Conservation (phyloP, 805 yeast species). For the Candida ovalis region DNA sequence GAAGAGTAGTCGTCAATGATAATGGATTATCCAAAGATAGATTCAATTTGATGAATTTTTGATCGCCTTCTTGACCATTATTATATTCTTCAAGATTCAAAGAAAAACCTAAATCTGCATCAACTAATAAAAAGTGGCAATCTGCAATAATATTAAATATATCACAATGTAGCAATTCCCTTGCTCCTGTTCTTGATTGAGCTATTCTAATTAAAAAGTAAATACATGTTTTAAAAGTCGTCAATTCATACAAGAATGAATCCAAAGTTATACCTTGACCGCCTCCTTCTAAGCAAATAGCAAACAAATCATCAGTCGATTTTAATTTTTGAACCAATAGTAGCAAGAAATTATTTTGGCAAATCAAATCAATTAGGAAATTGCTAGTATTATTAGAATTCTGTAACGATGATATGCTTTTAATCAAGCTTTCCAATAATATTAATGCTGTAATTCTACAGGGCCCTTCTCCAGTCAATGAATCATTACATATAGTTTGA, state of each 20-base stretch:
- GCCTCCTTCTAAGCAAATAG: slow-evolving; percentile 28
- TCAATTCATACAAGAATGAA: slow-evolving; percentile 63
- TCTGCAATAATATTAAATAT: slow-evolving; percentile 58
- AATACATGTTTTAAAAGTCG: slow-evolving; percentile 69
- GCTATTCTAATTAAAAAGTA: slow-evolving; percentile 72
- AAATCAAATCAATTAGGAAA: slow-evolving; percentile 56
- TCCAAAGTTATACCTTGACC: slow-evolving; percentile 42
- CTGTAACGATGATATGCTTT: slow-evolving; percentile 45
- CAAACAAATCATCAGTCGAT: slow-evolving; percentile 62
- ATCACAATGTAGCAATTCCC: slow-evolving; percentile 68
- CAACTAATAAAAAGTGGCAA: slow-evolving; percentile 56
- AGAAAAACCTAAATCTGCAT: slow-evolving; percentile 74
- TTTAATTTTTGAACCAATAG: slow-evolving; percentile 64
- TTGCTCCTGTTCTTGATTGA: slow-evolving; percentile 73
- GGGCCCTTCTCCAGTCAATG: slow-evolving; percentile 73
- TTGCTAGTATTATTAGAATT: slow-evolving; percentile 49
- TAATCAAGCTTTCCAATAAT: slow-evolving; percentile 51
- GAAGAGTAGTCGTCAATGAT: slow-evolving; percentile 27
- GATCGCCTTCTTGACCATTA: slow-evolving; percentile 4
- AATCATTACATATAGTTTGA: slow-evolving; percentile 69
- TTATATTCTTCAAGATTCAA: slow-evolving; percentile 18
- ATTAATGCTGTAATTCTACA: slow-evolving; percentile 71
- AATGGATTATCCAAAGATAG: slow-evolving; percentile 53
- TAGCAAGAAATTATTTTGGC: slow-evolving; percentile 61
- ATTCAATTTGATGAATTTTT: slow-evolving; percentile 37